These are phyloP conservation scores for Phtheirospermum japonicum DNA, from an alignment of 257 asterid genomes.

Conservation along the genomic window DNA sequence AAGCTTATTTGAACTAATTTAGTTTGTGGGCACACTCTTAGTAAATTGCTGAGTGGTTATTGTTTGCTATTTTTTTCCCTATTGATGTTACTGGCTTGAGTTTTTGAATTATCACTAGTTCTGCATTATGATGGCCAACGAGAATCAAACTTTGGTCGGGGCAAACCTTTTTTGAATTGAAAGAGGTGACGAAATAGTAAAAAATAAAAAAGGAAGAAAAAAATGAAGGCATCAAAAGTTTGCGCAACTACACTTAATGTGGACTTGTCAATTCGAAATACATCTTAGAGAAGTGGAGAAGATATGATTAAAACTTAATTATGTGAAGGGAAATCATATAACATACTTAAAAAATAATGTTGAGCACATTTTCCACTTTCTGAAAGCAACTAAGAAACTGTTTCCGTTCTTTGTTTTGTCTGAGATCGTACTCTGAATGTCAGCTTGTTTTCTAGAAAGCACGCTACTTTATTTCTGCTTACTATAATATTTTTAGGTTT, in stretches of 20 bases:
- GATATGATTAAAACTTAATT: background rate
- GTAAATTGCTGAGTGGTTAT: background rate
- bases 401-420: too few species aligned
- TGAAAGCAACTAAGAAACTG: too few species aligned
- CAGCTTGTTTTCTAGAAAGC: too few species aligned
- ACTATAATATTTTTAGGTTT: background rate
- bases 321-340: conserved; percentile 2
- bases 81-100: background rate
- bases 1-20: background rate
- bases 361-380: too few species aligned
- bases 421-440: too few species aligned
- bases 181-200: background rate
- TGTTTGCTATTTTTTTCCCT: background rate
- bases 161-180: too few species aligned
- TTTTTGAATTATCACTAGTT: background rate
- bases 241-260: too few species aligned
- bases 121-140: conserved; percentile 2
- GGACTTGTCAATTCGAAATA: conserved; percentile 1
- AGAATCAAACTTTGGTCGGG: background rate
- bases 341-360: too few species aligned
- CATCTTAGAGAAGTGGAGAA: conserved; percentile 9
- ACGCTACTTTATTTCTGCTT: too few species aligned
- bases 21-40: conserved; percentile 13
- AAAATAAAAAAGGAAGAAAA: background rate
- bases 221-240: background rate